These are phyloP conservation scores for Cryomyces minteri DNA, from an alignment of 495 filamentous ascomycete species.

Conservation along the genomic window DNA sequence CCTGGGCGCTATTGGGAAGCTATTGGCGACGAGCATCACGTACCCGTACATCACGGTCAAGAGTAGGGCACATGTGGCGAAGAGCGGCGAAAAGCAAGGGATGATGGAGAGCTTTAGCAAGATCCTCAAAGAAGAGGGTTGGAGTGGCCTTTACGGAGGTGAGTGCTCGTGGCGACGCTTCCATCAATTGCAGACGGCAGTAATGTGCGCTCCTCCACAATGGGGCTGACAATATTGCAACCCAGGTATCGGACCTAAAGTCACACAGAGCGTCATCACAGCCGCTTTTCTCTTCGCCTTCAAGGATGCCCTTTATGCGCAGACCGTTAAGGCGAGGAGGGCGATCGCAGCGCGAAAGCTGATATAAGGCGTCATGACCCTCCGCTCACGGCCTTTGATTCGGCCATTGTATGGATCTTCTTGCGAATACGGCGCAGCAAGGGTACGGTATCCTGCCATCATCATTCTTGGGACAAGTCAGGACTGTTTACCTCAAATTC, in stretches of 20 bases:
- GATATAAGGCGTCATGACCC: not conserved
- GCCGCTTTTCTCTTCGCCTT: conserved; percentile 95
- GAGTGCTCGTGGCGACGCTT: conserved; percentile 12
- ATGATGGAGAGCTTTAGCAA: conserved; percentile 55
- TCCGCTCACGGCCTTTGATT: too few relatives aligned
- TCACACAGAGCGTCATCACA: conserved; percentile 89
- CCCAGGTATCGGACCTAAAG: conserved; percentile 78
- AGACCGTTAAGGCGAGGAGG: conserved; percentile 36
- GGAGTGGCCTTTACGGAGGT: conserved; percentile 82
- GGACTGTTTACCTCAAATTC: too few relatives aligned
- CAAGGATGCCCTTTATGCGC: conserved; percentile 70
- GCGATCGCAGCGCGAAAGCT: conserved; percentile 22
- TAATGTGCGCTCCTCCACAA: too few relatives aligned
- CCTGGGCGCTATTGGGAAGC: conserved; percentile 81
- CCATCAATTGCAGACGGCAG: too few relatives aligned
- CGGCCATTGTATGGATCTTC: too few relatives aligned
- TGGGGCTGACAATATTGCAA: not conserved
- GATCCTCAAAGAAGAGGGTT: conserved; percentile 78
- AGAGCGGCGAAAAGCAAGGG: conserved; percentile 39
- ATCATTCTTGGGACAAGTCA: too few relatives aligned
- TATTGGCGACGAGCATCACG: conserved; percentile 81
- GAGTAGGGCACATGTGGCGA: conserved; percentile 85
- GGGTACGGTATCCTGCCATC: too few relatives aligned
- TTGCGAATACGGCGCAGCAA: too few relatives aligned
- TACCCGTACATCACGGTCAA: conserved; percentile 99